phyloP scores from a whole-genome alignment of 495 filamentous ascomycete species.

The Cairneyella variabilis region DNA sequence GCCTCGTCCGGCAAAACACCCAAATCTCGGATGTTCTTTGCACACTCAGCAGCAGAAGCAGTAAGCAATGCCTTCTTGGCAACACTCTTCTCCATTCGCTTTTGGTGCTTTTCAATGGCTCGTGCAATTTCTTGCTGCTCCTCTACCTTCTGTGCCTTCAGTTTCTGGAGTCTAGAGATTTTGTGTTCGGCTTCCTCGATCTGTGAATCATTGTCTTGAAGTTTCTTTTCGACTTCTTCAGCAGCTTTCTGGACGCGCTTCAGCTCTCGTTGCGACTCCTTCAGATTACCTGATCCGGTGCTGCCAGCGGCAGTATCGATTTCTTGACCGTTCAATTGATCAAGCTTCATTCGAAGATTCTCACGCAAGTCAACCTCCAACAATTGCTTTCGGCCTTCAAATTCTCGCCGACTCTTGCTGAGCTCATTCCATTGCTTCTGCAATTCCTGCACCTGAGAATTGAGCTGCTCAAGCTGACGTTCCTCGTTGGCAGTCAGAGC shows the following conservation, averaged over 20 bases:
- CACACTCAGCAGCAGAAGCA: slow-evolving; percentile 72
- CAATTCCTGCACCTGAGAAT: slow-evolving; percentile 63
- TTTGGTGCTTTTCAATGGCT: slow-evolving; percentile 82
- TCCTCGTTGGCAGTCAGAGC: slow-evolving; percentile 81
- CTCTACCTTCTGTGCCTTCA: slow-evolving; percentile 62
- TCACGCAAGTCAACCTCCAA: slow-evolving; percentile 84
- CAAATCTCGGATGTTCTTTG: slow-evolving; percentile 84
- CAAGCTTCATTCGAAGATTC: slow-evolving; percentile 78
- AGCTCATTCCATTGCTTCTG: slow-evolving; percentile 70
- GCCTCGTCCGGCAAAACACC: slow-evolving; percentile 93
- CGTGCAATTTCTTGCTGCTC: slow-evolving; percentile 71
- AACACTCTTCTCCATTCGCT: slow-evolving; percentile 87
- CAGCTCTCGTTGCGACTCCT: slow-evolving; percentile 77
- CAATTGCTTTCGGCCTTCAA: slow-evolving; percentile 71
- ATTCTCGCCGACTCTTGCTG: slow-evolving; percentile 66
- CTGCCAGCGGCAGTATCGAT: slow-evolving; percentile 60
- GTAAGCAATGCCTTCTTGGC: slow-evolving; percentile 76
- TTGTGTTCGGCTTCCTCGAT: slow-evolving; percentile 61
- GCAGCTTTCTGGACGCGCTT: slow-evolving; percentile 65
- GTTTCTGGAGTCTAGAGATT: slow-evolving; percentile 57
- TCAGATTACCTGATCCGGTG: slow-evolving; percentile 63
- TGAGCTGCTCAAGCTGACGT: slow-evolving; percentile 67
- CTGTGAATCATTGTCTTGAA: slow-evolving; percentile 66
- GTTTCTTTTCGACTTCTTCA: slow-evolving; percentile 58
- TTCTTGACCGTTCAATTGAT: slow-evolving; percentile 78